Evolutionary conservation across 2,329 filamentous ascomycete genomes (phyloP).

Genomic region (Aspergillus sp.): DNA sequence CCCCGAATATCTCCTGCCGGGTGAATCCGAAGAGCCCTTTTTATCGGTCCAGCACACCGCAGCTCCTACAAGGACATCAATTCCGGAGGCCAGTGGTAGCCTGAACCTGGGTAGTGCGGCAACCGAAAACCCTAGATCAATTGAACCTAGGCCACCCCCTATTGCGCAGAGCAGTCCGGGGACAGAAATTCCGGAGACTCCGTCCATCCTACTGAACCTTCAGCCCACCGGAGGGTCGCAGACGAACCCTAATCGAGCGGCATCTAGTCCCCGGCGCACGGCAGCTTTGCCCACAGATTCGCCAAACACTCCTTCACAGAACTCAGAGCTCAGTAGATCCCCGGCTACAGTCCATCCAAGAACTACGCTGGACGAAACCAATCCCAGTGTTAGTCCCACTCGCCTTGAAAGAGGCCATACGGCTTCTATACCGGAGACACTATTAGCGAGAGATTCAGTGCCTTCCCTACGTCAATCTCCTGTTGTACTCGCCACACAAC

Average conservation of each 20-base stretch:
- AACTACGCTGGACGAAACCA: not conserved
- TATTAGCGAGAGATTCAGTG: not conserved
- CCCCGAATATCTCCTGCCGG: conserved; percentile 21
- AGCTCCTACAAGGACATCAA: not conserved
- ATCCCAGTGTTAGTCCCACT: not conserved
- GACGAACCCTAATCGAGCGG: not conserved
- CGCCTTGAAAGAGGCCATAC: not conserved
- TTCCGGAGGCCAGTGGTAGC: not conserved
- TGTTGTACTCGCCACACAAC: not conserved
- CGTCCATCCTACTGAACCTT: conserved; percentile 10
- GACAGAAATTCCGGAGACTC: conserved; percentile 30
- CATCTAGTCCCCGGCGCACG: conserved; percentile 6
- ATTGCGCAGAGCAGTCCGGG: not conserved
- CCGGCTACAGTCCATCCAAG: not conserved
- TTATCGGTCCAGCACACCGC: not conserved
- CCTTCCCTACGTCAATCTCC: not conserved
- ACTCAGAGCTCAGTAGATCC: not conserved
- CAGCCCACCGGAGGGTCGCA: conserved; percentile 9
- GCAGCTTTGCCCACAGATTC: not conserved
- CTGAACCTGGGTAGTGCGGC: not conserved
- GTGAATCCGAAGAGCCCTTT: conserved; percentile 16
- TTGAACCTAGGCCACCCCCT: not conserved
- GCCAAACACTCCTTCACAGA: conserved; percentile 13
- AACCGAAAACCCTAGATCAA: not conserved
- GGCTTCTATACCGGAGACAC: conserved; percentile 17